These are phyloP conservation scores for Ogataea wickerhamii DNA, from an alignment of 805 yeast genomes.

Conservation along the genomic window DNA sequence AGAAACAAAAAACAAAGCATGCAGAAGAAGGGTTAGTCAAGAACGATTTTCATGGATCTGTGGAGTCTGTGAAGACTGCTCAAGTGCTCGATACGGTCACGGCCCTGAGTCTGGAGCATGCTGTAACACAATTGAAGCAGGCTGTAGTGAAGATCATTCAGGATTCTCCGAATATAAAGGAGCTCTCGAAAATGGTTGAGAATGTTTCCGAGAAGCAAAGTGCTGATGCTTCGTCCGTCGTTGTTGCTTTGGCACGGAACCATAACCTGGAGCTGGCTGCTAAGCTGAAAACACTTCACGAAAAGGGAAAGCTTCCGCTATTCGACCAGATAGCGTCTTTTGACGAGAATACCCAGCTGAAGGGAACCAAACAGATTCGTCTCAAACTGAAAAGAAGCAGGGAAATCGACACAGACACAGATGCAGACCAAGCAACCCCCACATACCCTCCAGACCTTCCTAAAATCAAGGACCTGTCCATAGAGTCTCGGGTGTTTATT, in stretches of 20 bases:
- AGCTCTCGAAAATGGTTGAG: slow-evolving; percentile 35
- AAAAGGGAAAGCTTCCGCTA: slow-evolving; percentile 44
- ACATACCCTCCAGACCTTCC: slow-evolving; percentile 71
- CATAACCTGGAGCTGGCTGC: slow-evolving; percentile 59
- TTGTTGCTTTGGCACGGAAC: slow-evolving; percentile 48
- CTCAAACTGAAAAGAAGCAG: slow-evolving; percentile 10
- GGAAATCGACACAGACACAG: background rate
- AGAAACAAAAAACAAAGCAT: no score
- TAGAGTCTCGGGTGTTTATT: slow-evolving; percentile 69
- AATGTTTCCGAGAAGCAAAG: slow-evolving; percentile 13
- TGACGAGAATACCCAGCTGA: slow-evolving; percentile 27
- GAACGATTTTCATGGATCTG: no score
- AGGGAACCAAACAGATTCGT: slow-evolving; percentile 16
- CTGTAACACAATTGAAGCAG: slow-evolving; percentile 50
- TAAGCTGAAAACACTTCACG: slow-evolving; percentile 51
- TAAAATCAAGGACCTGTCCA: slow-evolving; percentile 50
- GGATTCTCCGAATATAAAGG: slow-evolving; percentile 52
- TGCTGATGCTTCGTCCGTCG: slow-evolving; percentile 35
- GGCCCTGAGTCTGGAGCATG: slow-evolving; percentile 43
- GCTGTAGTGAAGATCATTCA: slow-evolving; percentile 47
- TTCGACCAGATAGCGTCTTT: slow-evolving; percentile 52
- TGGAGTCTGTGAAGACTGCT: no score
- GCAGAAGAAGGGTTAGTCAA: no score
- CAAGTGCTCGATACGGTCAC: slow-evolving; percentile 23
- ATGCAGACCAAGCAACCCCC: background rate